Evolutionary conservation across 2,329 filamentous ascomycete species (phyloP).

Genomic region (Aspergillus terreus): DNA sequence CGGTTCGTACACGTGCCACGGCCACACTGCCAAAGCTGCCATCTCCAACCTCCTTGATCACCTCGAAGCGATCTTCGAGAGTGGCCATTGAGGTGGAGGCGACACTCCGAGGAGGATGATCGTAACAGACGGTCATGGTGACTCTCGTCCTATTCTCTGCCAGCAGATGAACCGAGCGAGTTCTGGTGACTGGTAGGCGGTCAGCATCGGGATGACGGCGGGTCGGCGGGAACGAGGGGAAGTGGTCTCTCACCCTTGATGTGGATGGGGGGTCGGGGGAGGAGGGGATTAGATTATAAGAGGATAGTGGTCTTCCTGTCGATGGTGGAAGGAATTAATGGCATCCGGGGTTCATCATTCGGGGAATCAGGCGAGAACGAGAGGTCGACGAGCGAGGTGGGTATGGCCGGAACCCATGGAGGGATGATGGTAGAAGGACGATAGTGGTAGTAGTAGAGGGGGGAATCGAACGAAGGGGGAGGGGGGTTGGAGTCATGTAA

Average conservation of each 20-base stretch:
- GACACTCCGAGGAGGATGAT: constrained; percentile 63
- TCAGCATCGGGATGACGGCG: constrained; percentile 3
- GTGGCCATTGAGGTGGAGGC: constrained; percentile 44
- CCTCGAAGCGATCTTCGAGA: constrained; percentile 92
- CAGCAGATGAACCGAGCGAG: constrained; percentile 36
- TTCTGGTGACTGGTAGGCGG: constrained; percentile 13
- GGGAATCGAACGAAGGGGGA: constrained; percentile 22
- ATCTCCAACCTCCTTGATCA: constrained; percentile 97
- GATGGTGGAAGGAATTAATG: constrained; percentile 19
- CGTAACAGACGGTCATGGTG: constrained; percentile 74
- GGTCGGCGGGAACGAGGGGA: not conserved
- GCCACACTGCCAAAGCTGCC: constrained; percentile 97
- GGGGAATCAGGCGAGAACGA: constrained; percentile 16
- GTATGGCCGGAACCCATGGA: constrained; percentile 22
- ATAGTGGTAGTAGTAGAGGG: constrained; percentile 9
- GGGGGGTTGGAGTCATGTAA: not conserved
- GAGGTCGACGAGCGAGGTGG: constrained; percentile 11
- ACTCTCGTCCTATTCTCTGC: constrained; percentile 33
- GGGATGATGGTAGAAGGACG: constrained; percentile 16
- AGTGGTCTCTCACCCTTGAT: constrained; percentile 6
- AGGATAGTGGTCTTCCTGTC: constrained; percentile 6
- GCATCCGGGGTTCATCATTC: constrained; percentile 28
- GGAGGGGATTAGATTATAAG: constrained; percentile 5
- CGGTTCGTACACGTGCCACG: constrained; percentile 84
- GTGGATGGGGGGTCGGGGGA: not conserved